Percentiles rank a stretch among this genome's conserved stretches.
These are phyloP conservation scores for Kurtzmaniella cleridarum DNA, from an alignment of 805 yeast genomes.

Conservation along the genomic window DNA sequence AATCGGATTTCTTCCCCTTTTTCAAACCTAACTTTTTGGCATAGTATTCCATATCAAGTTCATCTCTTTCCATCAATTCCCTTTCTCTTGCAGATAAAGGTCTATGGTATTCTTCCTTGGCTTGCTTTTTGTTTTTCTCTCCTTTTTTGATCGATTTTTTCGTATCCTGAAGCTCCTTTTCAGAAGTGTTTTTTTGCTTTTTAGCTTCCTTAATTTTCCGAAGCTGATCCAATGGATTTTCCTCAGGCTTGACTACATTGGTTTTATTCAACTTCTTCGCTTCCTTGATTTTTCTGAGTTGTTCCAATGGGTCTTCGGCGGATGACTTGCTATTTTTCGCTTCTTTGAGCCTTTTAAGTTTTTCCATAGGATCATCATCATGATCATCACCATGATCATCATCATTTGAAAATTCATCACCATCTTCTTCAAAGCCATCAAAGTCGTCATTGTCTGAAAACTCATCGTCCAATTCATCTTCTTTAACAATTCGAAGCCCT, in stretches of 20 bases:
- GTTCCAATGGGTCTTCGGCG: conserved; percentile 3
- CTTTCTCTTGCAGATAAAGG: conserved; percentile 38
- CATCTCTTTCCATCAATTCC: conserved; percentile 53
- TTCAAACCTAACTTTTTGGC: conserved; percentile 73
- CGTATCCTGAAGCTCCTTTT: conserved; percentile 9
- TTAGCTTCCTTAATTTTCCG: conserved; percentile 14
- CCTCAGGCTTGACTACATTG: conserved; percentile 18
- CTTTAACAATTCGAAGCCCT: not conserved
- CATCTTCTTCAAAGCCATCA: conserved; percentile 11
- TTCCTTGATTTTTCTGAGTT: conserved; percentile 22
- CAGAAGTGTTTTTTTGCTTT: conserved; percentile 14
- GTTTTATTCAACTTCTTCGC: conserved; percentile 13
- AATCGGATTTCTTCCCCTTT: conserved; percentile 43
- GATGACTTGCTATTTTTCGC: conserved; percentile 2
- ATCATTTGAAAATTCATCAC: conserved; percentile 7
- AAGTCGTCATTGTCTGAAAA: conserved; percentile 9
- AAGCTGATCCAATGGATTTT: conserved; percentile 23
- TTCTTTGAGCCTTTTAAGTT: conserved; percentile 12
- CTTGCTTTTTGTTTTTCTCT: conserved; percentile 1
- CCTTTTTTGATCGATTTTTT: conserved; percentile 13
- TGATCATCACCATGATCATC: conserved; percentile 4
- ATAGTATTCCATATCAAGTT: conserved; percentile 74
- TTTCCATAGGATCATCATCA: conserved; percentile 17
- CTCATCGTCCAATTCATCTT: conserved; percentile 2
- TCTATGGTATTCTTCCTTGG: conserved; percentile 1